Base-by-base conservation (phyloP, 2,329 filamentous ascomycete genomes). In the Neonectria faginata region DNA sequence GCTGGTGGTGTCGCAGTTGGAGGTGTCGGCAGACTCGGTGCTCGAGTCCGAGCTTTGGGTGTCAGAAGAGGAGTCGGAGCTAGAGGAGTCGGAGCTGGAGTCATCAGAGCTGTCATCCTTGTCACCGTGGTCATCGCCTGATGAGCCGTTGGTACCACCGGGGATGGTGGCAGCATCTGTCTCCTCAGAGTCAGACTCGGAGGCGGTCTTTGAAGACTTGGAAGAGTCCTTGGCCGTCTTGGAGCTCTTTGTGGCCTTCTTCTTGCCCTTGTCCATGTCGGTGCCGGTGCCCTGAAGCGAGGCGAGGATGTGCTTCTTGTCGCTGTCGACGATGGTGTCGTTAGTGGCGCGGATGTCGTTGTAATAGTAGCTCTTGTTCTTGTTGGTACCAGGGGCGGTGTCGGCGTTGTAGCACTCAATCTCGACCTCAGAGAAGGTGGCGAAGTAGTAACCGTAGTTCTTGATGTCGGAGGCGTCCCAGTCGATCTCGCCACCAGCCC, bases 401-500 rank as follows among this genome's bases (percentile, higher is more conserved):
- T 80, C 78, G 36, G 86, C 83, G 71, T 94, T 86, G 84, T 92
- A 98, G 89, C 96, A 99, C 70, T 94, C 82, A 39, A 98, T 89
- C n/a, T 83, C 86, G 64, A 99, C 88, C 59, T 94, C 88, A 59
- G 88, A 85, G 73, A 97, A 88, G 47, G 87, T 88, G 58, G 94
- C 92, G 77, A 91, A 97, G 84, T 96, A 97, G 85, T 97, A 98
- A 33, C 93, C 92, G 75, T 92, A 85, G 57, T 87, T 86, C 81
- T 93, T 83, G 84, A 98, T 95, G 79, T 97, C 82, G 69, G 87
- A 88, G 77, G 92, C 83, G 50, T 79, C 66, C 95, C 96, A 99
- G 84, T 97, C 86, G 68, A 99, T 95, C 57, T 87, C 82, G 73
- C 96, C 96, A 75, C 96, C 96, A 18, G 95, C 93, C 96, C 96